A percentile compares a stretch with the other conserved stretches of the same genome.
phyloP scores from a whole-genome alignment of 768 basidiomycete genomes.

The Leccinum obscurum region DNA sequence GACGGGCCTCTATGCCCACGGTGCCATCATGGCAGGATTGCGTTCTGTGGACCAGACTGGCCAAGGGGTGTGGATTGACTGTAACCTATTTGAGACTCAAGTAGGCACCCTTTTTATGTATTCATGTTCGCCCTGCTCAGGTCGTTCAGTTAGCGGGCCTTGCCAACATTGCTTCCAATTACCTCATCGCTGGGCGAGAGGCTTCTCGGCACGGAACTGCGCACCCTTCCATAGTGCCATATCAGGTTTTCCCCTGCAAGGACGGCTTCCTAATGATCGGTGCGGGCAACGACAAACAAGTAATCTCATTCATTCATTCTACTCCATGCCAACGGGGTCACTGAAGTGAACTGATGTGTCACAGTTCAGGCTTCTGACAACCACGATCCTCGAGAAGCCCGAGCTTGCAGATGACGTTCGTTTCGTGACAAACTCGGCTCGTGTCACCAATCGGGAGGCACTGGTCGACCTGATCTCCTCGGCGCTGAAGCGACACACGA shows the following conservation, averaged over 20 bases:
- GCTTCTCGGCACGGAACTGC: constrained; percentile 88
- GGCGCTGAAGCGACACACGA: constrained; percentile 53
- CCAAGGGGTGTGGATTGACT: constrained; percentile 88
- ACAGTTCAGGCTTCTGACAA: constrained; percentile 71
- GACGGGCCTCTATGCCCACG: constrained; percentile 87
- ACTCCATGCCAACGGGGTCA: not conserved
- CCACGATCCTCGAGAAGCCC: constrained; percentile 60
- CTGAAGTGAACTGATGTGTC: constrained; percentile 14
- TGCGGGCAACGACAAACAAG: constrained; percentile 88
- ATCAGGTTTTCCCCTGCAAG: constrained; percentile 86
- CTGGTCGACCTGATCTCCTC: constrained; percentile 69
- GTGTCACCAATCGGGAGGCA: constrained; percentile 74
- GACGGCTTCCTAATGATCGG: constrained; percentile 93
- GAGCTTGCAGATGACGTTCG: constrained; percentile 58
- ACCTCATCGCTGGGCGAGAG: constrained; percentile 82
- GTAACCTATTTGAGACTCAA: constrained; percentile 90
- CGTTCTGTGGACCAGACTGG: constrained; percentile 82
- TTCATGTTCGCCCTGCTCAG: constrained; percentile 4
- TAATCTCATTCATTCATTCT: constrained; percentile 27
- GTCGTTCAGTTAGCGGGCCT: constrained; percentile 75
- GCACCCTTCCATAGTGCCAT: constrained; percentile 92
- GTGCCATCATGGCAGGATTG: constrained; percentile 89
- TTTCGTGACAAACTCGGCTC: constrained; percentile 71
- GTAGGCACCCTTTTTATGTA: constrained; percentile 38
- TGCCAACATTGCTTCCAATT: constrained; percentile 91